Base-by-base conservation (phyloP, 331 rosid species). In the Stylosanthes scabra region DNA sequence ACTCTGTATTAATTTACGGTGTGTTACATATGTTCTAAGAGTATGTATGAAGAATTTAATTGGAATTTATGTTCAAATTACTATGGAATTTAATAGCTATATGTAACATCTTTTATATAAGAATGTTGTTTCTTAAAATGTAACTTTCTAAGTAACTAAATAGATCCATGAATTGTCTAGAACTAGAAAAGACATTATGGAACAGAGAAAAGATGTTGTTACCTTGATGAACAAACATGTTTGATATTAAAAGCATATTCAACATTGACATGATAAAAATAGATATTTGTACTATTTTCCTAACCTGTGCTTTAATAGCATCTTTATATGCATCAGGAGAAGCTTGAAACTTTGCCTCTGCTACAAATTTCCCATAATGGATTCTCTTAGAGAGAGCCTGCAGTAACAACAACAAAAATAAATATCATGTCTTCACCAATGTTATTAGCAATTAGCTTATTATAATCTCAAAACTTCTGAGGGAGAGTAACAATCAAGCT, bases 301-400 rank as follows among this genome's bases (percentile, higher is more conserved):
- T 46, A 10, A 46, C 4, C 86, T 91, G 92, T 50, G 84, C 88
- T 69, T 76, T 76, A 40, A 91, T 88, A 77, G 91, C 95, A 60
- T 77, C 78, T 75, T 80, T 83, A 14, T 91, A 88, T 11, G 63
- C 79, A 16, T 88, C 75, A 1, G 94, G 94, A 45, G 83, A 61
- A 15, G 81, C 77, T 68, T 47, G 88, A 80, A 82, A 91, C 72
- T 91, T 91, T 28, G 89, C 85, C 83, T 91, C 97, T 1, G 95
- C 95, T 1, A 91, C 95, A 63, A 76, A 91, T 59, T 91, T 91
- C 9, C 97, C 97, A 28, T 85, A 91, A 75, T 91, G 97, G 25
- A 91, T 87, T 80, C 97, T 82, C 82, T 83, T 91, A 3, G 97
- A 91, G 39, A 91, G 88, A 75, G 82, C 75, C 96, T 89, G 28